phyloP scores from a whole-genome alignment of 1,284 basidiomycete species.

The Hypsizygus ulmarius region DNA sequence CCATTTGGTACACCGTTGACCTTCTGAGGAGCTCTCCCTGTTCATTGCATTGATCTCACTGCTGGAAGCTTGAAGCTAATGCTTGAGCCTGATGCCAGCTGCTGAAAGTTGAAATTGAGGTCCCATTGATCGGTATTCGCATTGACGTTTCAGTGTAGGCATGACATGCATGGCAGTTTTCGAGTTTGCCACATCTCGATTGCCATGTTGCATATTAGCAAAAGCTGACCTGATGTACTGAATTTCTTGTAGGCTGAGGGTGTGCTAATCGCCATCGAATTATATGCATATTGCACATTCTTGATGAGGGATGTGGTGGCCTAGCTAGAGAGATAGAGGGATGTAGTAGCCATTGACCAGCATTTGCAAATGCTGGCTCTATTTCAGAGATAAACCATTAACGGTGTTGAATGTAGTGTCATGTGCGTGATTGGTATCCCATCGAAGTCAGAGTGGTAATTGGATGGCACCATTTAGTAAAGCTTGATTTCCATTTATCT shows the following conservation, averaged over 20 bases:
- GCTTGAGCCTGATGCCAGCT: conserved; percentile 19
- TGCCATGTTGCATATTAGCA: conserved; percentile 32
- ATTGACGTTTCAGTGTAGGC: conserved; percentile 29
- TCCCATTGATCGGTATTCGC: not conserved
- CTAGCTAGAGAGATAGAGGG: conserved; percentile 44
- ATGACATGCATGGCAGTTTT: conserved; percentile 23
- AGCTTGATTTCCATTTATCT: conserved; percentile 23
- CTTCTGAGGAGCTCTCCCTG: conserved; percentile 25
- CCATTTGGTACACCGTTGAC: conserved; percentile 31
- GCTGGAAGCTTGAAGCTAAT: conserved; percentile 34
- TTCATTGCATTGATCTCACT: conserved; percentile 33
- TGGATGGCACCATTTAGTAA: conserved; percentile 34
- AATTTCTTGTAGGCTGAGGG: conserved; percentile 49
- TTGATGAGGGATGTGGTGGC: conserved; percentile 41
- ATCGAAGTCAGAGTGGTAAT: conserved; percentile 22
- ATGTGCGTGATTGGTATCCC: conserved; percentile 21
- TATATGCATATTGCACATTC: conserved; percentile 27
- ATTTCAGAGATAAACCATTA: conserved; percentile 33
- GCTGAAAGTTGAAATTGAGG: conserved; percentile 29
- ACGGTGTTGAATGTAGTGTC: conserved; percentile 24
- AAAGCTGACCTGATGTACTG: conserved; percentile 50
- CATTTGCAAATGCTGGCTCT: conserved; percentile 18
- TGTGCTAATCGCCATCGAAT: conserved; percentile 25
- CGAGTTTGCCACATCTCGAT: conserved; percentile 36
- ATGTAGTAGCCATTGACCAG: conserved; percentile 3